Evolutionary conservation across 345 rosid species (phyloP), one percentile per base, ranked within the genome.

Genomic region (Hirschfeldia incana): DNA sequence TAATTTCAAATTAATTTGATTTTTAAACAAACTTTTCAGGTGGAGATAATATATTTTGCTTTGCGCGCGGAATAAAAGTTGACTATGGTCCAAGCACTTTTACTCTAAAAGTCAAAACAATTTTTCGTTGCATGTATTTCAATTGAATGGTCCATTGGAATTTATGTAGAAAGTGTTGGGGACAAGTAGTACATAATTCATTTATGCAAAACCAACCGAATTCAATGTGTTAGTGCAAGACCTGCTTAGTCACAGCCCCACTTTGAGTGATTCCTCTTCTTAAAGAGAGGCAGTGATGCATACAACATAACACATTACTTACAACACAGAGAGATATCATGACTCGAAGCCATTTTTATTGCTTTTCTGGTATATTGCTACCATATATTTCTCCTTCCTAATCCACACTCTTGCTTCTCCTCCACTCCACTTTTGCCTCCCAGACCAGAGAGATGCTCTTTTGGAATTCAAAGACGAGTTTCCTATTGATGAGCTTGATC

Each of bases 401-500:
- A 1, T 60, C 27, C 75, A 26, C 28, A 46, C 53, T 12, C 53
- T 46, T 46, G 75, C 67, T 60, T 72, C 58, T 72, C 76, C 67
- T 34, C 16, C 66, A 1, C 55, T 12, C 34, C 58, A 72, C 36
- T 27, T 42, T 28, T 72, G 67, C 28, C 67, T 8, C 37, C 76
- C 61, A 12, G 76, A 39, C 58, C 76, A 72, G 13, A 60, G 67
- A 13, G 58, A 72, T 28, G 67, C 76, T 60, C 76, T 72, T 39
- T 59, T 37, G 36, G 39, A 39, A 28, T 60, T 72, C 10, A 60
- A n/a, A 39, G 39, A 60, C 15, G 67, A 72, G 67, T 60, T 72
- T 60, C 57, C 37, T 0, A 5, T 3, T 30, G 10, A 15, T n/a
- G 44, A 5, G 3, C 42, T 1, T 0, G 0, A 70, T 0, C n/a